A percentile compares a stretch with the other conserved stretches of the same genome.
Evolutionary conservation across 2,329 filamentous ascomycete species (phyloP).

Genomic region (Bipolaris cookei): DNA sequence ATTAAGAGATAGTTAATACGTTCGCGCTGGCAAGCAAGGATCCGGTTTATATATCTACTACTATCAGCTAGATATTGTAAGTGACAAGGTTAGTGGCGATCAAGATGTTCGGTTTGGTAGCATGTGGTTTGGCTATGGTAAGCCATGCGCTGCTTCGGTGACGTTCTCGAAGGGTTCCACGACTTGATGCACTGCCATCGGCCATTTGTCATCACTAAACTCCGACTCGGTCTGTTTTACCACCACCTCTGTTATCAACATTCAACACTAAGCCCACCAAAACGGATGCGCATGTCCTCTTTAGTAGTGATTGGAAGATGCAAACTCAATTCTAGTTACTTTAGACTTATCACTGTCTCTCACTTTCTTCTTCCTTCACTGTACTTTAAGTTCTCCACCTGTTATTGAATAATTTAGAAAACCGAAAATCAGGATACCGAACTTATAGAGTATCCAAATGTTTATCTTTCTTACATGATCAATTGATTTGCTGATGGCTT

Average conservation of each 20-base stretch:
- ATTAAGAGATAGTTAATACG: neutral
- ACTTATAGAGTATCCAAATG: too few species aligned
- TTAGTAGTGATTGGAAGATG: too few species aligned
- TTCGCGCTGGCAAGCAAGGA: neutral
- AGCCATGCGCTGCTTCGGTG: conserved; percentile 33
- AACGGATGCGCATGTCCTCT: too few species aligned
- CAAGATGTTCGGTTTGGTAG: conserved; percentile 38
- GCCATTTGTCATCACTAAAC: conserved; percentile 44
- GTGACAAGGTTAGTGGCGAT: conserved; percentile 36
- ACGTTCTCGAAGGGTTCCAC: conserved; percentile 48
- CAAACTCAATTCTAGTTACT: too few species aligned
- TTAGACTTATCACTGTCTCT: too few species aligned
- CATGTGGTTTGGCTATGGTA: conserved; percentile 23
- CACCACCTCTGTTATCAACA: neutral
- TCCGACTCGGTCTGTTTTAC: conserved; percentile 2
- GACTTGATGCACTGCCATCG: conserved; percentile 31
- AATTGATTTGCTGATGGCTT: too few species aligned
- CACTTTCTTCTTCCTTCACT: too few species aligned
- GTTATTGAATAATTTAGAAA: too few species aligned
- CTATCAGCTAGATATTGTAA: conserved; percentile 13
- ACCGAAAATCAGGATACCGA: too few species aligned
- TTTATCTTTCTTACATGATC: too few species aligned
- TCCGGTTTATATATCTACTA: conserved; percentile 5
- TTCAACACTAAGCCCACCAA: too few species aligned
- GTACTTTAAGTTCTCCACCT: too few species aligned